These are phyloP conservation scores for Pichia sp. DNA, from an alignment of 1,139 yeast genomes.

Conservation along the genomic window DNA sequence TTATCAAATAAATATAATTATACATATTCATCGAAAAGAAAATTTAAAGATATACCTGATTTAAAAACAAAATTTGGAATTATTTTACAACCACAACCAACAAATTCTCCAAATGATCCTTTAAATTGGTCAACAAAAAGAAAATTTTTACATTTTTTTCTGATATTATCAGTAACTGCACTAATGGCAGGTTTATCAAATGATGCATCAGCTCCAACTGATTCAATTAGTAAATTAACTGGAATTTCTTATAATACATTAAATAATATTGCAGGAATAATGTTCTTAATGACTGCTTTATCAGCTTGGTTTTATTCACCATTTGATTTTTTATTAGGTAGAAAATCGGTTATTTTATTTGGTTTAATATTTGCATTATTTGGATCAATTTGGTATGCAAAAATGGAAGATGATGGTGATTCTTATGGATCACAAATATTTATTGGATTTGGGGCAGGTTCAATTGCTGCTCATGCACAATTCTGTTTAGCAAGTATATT, in stretches of 20 bases:
- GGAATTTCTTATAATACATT: constrained; percentile 34
- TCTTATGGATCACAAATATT: constrained; percentile 36
- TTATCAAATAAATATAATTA: constrained; percentile 17
- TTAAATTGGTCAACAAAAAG: constrained; percentile 37
- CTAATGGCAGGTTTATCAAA: constrained; percentile 36
- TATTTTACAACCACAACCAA: constrained; percentile 68
- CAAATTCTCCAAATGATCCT: constrained; percentile 71
- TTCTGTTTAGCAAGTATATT: constrained; percentile 33
- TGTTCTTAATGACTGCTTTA: constrained; percentile 33
- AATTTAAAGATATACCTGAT: constrained; percentile 21
- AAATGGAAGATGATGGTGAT: constrained; percentile 29
- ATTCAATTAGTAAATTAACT: constrained; percentile 31
- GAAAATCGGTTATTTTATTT: constrained; percentile 32
- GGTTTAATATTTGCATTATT: constrained; percentile 30
- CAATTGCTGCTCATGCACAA: constrained; percentile 38
- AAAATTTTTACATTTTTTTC: constrained; percentile 20
- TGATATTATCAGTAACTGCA: constrained; percentile 28
- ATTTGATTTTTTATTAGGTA: constrained; percentile 32
- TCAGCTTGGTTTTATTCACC: constrained; percentile 35
- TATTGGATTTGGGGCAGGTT: constrained; percentile 34
- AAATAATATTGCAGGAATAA: constrained; percentile 37
- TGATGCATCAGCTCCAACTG: constrained; percentile 37
- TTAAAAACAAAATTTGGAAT: constrained; percentile 45
- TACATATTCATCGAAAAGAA: constrained; percentile 7
- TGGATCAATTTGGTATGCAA: constrained; percentile 36